Evolutionary conservation across 2,329 filamentous ascomycete genomes (phyloP).

Genomic region (Cytospora paraplurivora): DNA sequence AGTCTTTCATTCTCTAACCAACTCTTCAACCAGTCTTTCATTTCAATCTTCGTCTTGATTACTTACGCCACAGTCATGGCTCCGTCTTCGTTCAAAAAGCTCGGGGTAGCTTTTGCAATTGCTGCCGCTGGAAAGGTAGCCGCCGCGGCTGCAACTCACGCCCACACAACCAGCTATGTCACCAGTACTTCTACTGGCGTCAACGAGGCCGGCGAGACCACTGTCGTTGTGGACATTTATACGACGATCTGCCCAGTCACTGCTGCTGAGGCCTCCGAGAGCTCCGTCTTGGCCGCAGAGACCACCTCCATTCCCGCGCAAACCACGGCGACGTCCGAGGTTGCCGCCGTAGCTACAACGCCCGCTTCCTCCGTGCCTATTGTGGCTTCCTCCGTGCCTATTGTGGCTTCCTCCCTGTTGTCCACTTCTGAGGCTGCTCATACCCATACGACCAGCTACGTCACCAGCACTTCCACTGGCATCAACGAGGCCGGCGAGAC

Average conservation of each 20-base stretch:
- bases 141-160: neutral
- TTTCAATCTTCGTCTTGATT: neutral
- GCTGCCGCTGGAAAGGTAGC: slow-evolving; percentile 16
- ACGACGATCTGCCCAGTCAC: slow-evolving; percentile 28
- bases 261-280: slow-evolving; percentile 20
- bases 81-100: slow-evolving; percentile 22
- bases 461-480: slow-evolving; percentile 13
- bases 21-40: slow-evolving; percentile 6
- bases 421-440: slow-evolving; percentile 6
- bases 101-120: slow-evolving; percentile 25
- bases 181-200: slow-evolving; percentile 14
- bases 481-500: slow-evolving; percentile 27
- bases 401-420: neutral
- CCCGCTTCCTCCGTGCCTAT: neutral
- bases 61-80: slow-evolving; percentile 16
- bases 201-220: slow-evolving; percentile 26
- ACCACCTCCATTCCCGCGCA: slow-evolving; percentile 11
- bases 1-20: slow-evolving; percentile 20
- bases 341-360: slow-evolving; percentile 7
- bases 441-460: slow-evolving; percentile 23
- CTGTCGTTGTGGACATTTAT: slow-evolving; percentile 21
- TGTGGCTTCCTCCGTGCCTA: neutral
- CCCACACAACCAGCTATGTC: slow-evolving; percentile 24
- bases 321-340: slow-evolving; percentile 19
- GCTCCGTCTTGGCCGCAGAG: slow-evolving; percentile 1